Percentiles rank a stretch among this genome's conserved stretches.
phyloP scores from a whole-genome alignment of 352 stramenopile species.

The Pythium vanterpoolii region DNA sequence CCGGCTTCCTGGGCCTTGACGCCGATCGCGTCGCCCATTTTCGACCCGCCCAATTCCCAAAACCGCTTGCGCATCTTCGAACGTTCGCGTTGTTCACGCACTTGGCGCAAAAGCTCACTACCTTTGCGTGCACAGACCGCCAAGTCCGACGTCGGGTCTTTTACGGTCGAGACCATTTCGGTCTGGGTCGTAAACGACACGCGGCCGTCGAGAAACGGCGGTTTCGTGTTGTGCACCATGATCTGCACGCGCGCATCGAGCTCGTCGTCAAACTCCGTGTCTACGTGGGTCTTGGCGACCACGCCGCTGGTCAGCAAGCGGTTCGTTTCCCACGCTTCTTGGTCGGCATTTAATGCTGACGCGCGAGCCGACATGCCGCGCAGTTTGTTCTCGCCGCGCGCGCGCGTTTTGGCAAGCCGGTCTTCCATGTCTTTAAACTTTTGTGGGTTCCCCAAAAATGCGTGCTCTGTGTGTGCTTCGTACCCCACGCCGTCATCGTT shows the following conservation, averaged over 20 bases:
- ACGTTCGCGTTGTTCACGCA: slow-evolving; percentile 71
- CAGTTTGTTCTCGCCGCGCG: slow-evolving; percentile 86
- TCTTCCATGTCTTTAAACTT: slow-evolving; percentile 92
- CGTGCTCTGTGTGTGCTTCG: slow-evolving; percentile 59
- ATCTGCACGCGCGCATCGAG: slow-evolving; percentile 94
- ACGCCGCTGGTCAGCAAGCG: slow-evolving; percentile 94
- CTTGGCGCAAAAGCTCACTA: slow-evolving; percentile 77
- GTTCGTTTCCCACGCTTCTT: slow-evolving; percentile 99
- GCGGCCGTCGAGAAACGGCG: slow-evolving; percentile 94
- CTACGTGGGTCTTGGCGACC: slow-evolving; percentile 63
- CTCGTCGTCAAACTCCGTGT: slow-evolving; percentile 92
- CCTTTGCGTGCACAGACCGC: slow-evolving; percentile 93
- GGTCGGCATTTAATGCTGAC: slow-evolving; percentile 94
- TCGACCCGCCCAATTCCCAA: slow-evolving; percentile 97
- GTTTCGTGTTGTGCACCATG: slow-evolving; percentile 98
- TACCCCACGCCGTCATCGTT: slow-evolving; percentile 77
- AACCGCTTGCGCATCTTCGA: slow-evolving; percentile 98
- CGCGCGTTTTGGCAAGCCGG: slow-evolving; percentile 78
- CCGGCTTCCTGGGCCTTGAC: slow-evolving; percentile 67
- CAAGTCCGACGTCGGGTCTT: slow-evolving; percentile 96
- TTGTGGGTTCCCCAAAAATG: slow-evolving; percentile 89
- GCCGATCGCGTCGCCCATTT: slow-evolving; percentile 96
- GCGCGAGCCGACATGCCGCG: slow-evolving; percentile 88
- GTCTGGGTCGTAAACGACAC: slow-evolving; percentile 95
- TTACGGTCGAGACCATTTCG: slow-evolving; percentile 95